Evolutionary conservation across 2,329 filamentous ascomycete species (phyloP).

Genomic region (Pseudophaeomoniella oleicola): DNA sequence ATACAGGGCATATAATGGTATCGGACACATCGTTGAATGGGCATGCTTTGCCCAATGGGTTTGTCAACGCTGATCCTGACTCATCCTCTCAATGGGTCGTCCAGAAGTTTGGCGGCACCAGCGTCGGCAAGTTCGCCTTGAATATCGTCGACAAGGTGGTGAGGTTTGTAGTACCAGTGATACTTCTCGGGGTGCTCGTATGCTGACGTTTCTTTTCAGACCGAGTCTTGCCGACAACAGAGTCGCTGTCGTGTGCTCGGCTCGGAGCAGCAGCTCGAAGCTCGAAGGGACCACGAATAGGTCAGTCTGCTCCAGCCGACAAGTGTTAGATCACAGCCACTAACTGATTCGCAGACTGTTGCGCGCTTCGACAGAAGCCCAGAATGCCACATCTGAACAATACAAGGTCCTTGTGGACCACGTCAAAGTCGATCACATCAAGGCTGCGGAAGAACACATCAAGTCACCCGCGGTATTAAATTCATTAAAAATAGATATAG

Average conservation of each 20-base stretch:
- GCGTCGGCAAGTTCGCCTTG: conserved; percentile 81
- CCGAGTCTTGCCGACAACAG: conserved; percentile 51
- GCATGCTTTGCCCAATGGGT: conserved; percentile 3
- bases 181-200: conserved; percentile 1
- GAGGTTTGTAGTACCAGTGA: conserved; percentile 25
- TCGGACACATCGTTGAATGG: too few species aligned
- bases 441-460: conserved; percentile 52
- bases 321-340: too few species aligned
- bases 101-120: conserved; percentile 92
- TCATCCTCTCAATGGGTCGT: conserved; percentile 53
- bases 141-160: conserved; percentile 63
- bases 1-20: too few species aligned
- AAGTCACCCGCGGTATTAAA: conserved; percentile 40
- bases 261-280: conserved; percentile 87
- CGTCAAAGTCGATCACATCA: conserved; percentile 69
- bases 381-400: conserved; percentile 23
- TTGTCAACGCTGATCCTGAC: neutral
- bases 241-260: conserved; percentile 89
- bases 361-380: conserved; percentile 3
- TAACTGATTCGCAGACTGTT: conserved; percentile 7
- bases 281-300: conserved; percentile 88
- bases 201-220: conserved; percentile 21
- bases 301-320: too few species aligned
- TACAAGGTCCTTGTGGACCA: conserved; percentile 65
- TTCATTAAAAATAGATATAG: conserved; percentile 50